Evolutionary conservation across 371 early-diverging fungal genomes (phyloP).

Genomic region (Apophysomyces ossiformis): DNA sequence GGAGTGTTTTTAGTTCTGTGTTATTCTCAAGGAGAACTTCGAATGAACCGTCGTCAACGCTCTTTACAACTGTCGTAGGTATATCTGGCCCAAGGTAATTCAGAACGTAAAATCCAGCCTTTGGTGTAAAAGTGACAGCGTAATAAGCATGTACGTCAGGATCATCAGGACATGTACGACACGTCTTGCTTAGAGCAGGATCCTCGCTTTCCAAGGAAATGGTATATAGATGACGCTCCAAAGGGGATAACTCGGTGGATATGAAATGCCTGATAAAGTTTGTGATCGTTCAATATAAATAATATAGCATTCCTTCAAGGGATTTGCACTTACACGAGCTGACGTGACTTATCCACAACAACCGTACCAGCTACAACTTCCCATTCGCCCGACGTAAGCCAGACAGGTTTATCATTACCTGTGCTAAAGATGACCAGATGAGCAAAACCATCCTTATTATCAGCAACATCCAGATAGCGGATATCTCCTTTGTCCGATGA

Average conservation of each 20-base stretch:
- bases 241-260: constrained; percentile 74
- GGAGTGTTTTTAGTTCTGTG: constrained; percentile 30
- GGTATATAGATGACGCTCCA: constrained; percentile 75
- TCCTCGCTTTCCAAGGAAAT: constrained; percentile 19
- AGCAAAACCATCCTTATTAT: constrained; percentile 71
- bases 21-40: constrained; percentile 65
- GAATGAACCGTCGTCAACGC: constrained; percentile 50
- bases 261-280: constrained; percentile 50
- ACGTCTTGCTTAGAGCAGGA: constrained; percentile 28
- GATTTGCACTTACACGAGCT: constrained; percentile 51
- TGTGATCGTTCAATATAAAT: neutral
- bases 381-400: constrained; percentile 85
- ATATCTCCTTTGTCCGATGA: constrained; percentile 32
- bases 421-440: constrained; percentile 78
- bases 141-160: constrained; percentile 67
- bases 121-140: constrained; percentile 71
- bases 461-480: constrained; percentile 81
- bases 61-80: constrained; percentile 75
- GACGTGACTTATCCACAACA: constrained; percentile 56
- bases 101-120: constrained; percentile 70
- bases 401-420: constrained; percentile 30
- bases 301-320: neutral
- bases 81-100: constrained; percentile 83
- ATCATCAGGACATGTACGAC: constrained; percentile 37
- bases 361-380: constrained; percentile 76